A percentile compares a stretch with the other conserved stretches of the same genome.
phyloP scores from a whole-genome alignment of 495 filamentous ascomycete genomes.

The Daldinia loculata region DNA sequence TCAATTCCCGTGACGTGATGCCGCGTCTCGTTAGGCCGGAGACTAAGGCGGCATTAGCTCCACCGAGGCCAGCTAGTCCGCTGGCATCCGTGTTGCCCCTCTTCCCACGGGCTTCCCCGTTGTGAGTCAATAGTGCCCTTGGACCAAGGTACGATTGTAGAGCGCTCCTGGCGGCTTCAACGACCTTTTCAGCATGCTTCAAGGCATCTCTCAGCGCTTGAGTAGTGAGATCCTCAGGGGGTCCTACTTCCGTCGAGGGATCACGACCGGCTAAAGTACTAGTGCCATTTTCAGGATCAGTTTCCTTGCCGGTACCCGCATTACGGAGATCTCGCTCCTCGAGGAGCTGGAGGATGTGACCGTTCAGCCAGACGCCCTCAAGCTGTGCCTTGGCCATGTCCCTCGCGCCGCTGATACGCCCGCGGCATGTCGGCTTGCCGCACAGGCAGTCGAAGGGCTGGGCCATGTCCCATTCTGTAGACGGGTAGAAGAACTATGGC shows the following conservation, averaged over 20 bases:
- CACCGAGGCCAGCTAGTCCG: slow-evolving; percentile 3
- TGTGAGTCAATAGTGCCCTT: slow-evolving; percentile 8
- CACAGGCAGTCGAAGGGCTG: slow-evolving; percentile 76
- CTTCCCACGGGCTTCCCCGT: not conserved
- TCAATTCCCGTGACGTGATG: slow-evolving; percentile 58
- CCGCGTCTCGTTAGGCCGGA: slow-evolving; percentile 48
- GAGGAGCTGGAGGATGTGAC: slow-evolving; percentile 62
- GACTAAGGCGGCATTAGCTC: not conserved
- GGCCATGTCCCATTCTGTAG: slow-evolving; percentile 78
- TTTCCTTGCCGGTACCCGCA: slow-evolving; percentile 10
- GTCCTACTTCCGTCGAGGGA: slow-evolving; percentile 6
- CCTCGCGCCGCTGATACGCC: slow-evolving; percentile 62
- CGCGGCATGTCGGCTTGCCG: slow-evolving; percentile 59
- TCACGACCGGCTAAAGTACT: slow-evolving; percentile 13
- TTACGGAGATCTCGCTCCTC: slow-evolving; percentile 44
- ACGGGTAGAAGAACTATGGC: slow-evolving; percentile 75
- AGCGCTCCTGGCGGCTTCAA: slow-evolving; percentile 49
- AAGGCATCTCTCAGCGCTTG: slow-evolving; percentile 48
- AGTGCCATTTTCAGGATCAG: slow-evolving; percentile 24
- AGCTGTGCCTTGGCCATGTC: slow-evolving; percentile 59
- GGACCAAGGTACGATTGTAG: slow-evolving; percentile 46
- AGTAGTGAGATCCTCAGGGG: slow-evolving; percentile 39
- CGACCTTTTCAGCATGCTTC: slow-evolving; percentile 51
- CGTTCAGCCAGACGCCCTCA: slow-evolving; percentile 61
- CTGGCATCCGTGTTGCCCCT: not conserved